Evolutionary conservation across 2,329 filamentous ascomycete species (phyloP), one percentile per base, ranked within the genome.

Genomic region (Aspergillus cejpii): DNA sequence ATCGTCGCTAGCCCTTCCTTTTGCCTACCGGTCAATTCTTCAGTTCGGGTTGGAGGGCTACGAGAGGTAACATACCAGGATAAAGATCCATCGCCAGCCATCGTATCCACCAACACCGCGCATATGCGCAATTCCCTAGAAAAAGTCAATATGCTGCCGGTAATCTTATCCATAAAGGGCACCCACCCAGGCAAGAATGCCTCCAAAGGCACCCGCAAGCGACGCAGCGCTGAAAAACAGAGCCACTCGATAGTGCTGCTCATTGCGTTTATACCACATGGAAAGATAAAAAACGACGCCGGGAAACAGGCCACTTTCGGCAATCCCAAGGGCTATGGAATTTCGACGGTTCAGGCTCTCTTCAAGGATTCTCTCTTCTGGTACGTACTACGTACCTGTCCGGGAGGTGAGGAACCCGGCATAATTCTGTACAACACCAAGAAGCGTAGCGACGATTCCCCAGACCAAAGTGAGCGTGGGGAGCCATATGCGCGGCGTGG

Each of bases 1-100:
- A 88, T 81, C 1, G 82, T 85, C 40, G 87, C 68, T 1, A 85
- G 78, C 3, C 85, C 85, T 41, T 88, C 79, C n/a, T n/a, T n/a
- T n/a, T n/a, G n/a, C n/a, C 65, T 87, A 31, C 8, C 14, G 17
- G 41, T 5, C 6, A 17, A 34, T 37, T 1, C 17, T 28, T 42
- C 6, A 44, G 37, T 31, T 14, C 11, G 19, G 1, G 15, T 26
- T 6, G 17, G 20, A 1, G n/a, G 21, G 19, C 8, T 34, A 4
- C 5, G 20, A 23, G 11, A 8, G 27, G n/a, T 1, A 39, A 10
- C 55, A 4, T 47, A 63, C 59, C 71, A 84, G 68, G 44, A 84
- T 75, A 59, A 85, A 85, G 3, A 84, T 73, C 68, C 81, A 85
- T 49, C 78, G 71, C 81, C 81, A 85, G 27, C 68, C 74, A 19